Conservation (phyloP, 2,329 filamentous ascomycete genomes). For the Pseudogymnoascus sp. region DNA sequence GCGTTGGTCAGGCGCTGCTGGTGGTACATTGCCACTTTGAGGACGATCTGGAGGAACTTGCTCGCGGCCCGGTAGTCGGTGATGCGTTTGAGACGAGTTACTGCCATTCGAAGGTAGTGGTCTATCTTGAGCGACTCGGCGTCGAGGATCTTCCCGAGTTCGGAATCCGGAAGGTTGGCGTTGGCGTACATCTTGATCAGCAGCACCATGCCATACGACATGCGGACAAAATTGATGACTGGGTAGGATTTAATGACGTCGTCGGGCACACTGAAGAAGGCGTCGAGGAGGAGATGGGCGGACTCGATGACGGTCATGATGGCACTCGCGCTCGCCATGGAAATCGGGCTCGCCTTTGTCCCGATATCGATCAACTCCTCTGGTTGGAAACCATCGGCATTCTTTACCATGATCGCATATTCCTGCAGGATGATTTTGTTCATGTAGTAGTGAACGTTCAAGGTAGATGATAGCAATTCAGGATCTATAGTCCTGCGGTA, state of each 20-base stretch:
- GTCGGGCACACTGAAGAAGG: conserved; percentile 36
- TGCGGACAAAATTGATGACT: conserved; percentile 40
- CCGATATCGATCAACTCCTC: conserved; percentile 15
- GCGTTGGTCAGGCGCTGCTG: background rate
- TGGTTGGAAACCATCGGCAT: conserved; percentile 38
- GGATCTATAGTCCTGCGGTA: conserved; percentile 33
- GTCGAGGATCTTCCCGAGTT: conserved; percentile 57
- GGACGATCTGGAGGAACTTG: conserved; percentile 6
- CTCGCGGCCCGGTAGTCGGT: conserved; percentile 1
- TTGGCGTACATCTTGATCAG: conserved; percentile 49
- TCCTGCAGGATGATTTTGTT: conserved; percentile 48
- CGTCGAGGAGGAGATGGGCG: conserved; percentile 41
- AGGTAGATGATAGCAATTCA: conserved; percentile 16
- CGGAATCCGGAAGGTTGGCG: conserved; percentile 50
- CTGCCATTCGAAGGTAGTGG: conserved; percentile 57
- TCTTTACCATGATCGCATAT: conserved; percentile 45
- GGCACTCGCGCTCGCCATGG: conserved; percentile 38
- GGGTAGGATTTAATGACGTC: conserved; percentile 37
- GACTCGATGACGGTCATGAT: conserved; percentile 40
- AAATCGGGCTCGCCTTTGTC: conserved; percentile 23
- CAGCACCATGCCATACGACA: conserved; percentile 43
- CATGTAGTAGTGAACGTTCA: conserved; percentile 36
- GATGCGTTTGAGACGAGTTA: conserved; percentile 32
- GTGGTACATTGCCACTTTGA: conserved; percentile 7
- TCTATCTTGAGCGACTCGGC: conserved; percentile 52